Base-by-base conservation (phyloP, 176 grass and related monocot species). In the Alloteropsis semialata region DNA sequence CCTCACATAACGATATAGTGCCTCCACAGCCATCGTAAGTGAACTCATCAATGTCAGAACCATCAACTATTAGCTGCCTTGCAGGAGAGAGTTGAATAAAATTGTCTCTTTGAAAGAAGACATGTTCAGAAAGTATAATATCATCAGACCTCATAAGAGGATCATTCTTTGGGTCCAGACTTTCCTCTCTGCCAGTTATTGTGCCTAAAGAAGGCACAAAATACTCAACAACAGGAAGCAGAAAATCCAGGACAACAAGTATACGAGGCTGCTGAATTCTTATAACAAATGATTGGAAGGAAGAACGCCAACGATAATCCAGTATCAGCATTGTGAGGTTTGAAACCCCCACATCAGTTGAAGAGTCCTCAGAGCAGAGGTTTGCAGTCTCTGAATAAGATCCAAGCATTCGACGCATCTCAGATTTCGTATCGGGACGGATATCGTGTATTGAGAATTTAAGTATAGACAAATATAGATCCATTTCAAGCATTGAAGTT, bases 251-350 rank as follows among this genome's bases (percentile, higher is more conserved):
- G 44, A 98, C 90, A 58, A 93, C 96, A 79, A 98, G 96, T 83
- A 98, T 45, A 46, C 88, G 84, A 58, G 96, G 96, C 77, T 98
- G 90, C 66, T 98, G 96, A 70, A 98, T 91, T 82, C 96, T 83
- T 72, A 95, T 93, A 24, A 95, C 96, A 89, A 91, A 91, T 34
- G 96, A 95, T 77, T 98, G 84, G 86, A 98, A 98, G 61, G 92
- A 93, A 73, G 91, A 84, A 72, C 96, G 92, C 87, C 79, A 98
- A 88, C 96, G 87, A 80, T 91, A 98, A 89, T 98, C 96, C 77
- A 98, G 79, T 93, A 98, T 95, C 75, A 98, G 33, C 96, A 98
- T 98, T 28, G 96, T 98, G 78, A 98, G 85, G 82, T 98, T 95
- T 46, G 88, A 93, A 89, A 69, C 70, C 45, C 57, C 88, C 22